Evolutionary conservation across 768 basidiomycete species (phyloP).

Genomic region (Tulasnella sp.): DNA sequence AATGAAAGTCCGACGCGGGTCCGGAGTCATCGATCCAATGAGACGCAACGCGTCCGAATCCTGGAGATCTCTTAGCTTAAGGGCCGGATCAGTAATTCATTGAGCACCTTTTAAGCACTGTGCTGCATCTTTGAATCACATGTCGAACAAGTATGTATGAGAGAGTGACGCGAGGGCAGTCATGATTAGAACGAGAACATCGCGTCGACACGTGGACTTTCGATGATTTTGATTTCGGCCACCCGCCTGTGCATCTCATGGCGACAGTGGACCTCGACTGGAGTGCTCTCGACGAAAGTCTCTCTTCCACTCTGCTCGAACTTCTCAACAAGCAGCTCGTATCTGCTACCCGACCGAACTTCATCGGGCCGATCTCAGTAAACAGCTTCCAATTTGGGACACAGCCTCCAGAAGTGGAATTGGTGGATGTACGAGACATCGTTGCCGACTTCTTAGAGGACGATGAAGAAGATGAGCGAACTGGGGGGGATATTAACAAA

Average conservation of each 20-base stretch:
- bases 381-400: constrained; percentile 83
- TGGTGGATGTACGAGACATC: constrained; percentile 87
- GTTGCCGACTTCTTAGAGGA: constrained; percentile 90
- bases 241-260: background rate
- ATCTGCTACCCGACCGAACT: constrained; percentile 68
- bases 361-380: constrained; percentile 85
- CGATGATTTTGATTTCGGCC: no score
- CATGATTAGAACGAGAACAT: no score
- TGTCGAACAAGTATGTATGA: no score
- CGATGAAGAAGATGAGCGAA: constrained; percentile 34
- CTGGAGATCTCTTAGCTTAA: no score
- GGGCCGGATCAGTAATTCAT: no score
- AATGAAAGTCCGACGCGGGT: no score
- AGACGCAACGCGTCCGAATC: no score
- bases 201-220: no score
- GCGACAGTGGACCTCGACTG: constrained; percentile 66
- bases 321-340: constrained; percentile 71
- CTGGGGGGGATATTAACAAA: background rate
- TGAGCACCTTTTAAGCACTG: no score
- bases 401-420: constrained; percentile 68
- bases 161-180: no score
- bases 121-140: no score
- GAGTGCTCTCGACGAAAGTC: constrained; percentile 62
- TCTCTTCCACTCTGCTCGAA: constrained; percentile 57
- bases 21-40: no score